phyloP scores from a whole-genome alignment of 768 basidiomycete species.

The Tubosaeta brunneosetosa region DNA sequence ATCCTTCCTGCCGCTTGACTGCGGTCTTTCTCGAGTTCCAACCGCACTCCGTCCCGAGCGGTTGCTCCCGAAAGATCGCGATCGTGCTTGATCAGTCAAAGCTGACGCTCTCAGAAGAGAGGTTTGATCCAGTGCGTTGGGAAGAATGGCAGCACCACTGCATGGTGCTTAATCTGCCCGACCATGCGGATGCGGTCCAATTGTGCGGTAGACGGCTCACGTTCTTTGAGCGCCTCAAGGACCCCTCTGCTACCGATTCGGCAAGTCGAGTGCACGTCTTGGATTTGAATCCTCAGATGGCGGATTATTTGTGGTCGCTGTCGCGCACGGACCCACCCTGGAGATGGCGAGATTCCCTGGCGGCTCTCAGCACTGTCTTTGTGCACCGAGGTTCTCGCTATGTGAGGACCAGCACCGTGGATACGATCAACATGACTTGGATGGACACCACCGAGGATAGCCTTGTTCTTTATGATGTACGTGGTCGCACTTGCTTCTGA shows the following conservation, averaged over 20 bases:
- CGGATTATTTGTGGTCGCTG: constrained; percentile 24
- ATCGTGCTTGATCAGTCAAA: constrained; percentile 53
- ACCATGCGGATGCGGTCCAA: constrained; percentile 27
- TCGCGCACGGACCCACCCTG: constrained; percentile 26
- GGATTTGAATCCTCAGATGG: constrained; percentile 28
- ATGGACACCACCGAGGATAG: constrained; percentile 58
- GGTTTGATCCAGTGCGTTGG: constrained; percentile 49
- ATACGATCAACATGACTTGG: constrained; percentile 44
- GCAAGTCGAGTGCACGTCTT: constrained; percentile 26
- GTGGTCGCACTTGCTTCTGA: constrained; percentile 15
- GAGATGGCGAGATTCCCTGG: constrained; percentile 25
- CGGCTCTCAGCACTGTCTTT: constrained; percentile 29
- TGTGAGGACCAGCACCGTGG: constrained; percentile 38
- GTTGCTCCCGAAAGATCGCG: constrained; percentile 39
- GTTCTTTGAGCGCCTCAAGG: constrained; percentile 29
- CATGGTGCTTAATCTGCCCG: constrained; percentile 31
- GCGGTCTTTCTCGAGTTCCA: constrained; percentile 41
- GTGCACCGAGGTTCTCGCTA: constrained; percentile 22
- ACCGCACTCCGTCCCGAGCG: constrained; percentile 31
- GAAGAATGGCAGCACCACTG: constrained; percentile 45
- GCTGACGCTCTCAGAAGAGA: constrained; percentile 40
- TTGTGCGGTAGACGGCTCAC: constrained; percentile 29
- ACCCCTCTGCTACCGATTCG: constrained; percentile 9
- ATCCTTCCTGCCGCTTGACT: constrained; percentile 47
- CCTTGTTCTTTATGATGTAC: constrained; percentile 51